Evolutionary conservation across 108 stramenopile genomes (phyloP), one percentile per base, ranked within the genome.

Genomic region (Cyclotella baltica): DNA sequence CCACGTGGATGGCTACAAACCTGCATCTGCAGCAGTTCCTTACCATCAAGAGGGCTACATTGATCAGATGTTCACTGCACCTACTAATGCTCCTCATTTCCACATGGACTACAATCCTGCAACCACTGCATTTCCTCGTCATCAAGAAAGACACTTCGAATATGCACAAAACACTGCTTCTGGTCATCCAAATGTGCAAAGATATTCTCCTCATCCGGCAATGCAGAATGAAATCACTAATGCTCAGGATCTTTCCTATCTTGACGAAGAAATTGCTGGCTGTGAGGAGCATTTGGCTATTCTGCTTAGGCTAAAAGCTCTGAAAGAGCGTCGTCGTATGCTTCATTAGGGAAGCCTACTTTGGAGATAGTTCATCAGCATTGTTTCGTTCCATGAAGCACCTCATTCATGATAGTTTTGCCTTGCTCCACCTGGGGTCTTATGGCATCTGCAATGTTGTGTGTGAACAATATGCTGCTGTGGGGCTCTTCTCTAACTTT

Each of bases 221-320:
- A 51, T 43, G 8, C 13, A 8, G n/a, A 10, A 13, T 52, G 19
- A 52, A n/a, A n/a, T 52, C 18, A n/a, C 4, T 4, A 10, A n/a
- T n/a, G 51, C 11, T 4, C 51, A 52, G n/a, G 51, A 52, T 20
- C 0, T 70, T 1, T 34, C 30, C 0, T 3, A 0, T 37, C 35
- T 70, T 11, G 52, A 70, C 3, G 36, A 57, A 20, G 53, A 56
- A 1, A 70, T 70, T 27, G 8, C 48, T 2, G 16, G 35, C 1
- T 70, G 69, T n/a, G 55, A 70, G 30, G 53, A 70, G 37, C 69
- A 57, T 20, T 57, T 70, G 36, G 6, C 0, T 1, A 37, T 70
- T 57, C 50, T 70, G 6, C 69, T 38, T 13, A 35, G 34, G 55
- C 30, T 70, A 36, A 70, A 47, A 22, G 10, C 22, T 38, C 36